Conservation (phyloP, 2,329 filamentous ascomycete species). For the Exophiala phaeomuriformis region DNA sequence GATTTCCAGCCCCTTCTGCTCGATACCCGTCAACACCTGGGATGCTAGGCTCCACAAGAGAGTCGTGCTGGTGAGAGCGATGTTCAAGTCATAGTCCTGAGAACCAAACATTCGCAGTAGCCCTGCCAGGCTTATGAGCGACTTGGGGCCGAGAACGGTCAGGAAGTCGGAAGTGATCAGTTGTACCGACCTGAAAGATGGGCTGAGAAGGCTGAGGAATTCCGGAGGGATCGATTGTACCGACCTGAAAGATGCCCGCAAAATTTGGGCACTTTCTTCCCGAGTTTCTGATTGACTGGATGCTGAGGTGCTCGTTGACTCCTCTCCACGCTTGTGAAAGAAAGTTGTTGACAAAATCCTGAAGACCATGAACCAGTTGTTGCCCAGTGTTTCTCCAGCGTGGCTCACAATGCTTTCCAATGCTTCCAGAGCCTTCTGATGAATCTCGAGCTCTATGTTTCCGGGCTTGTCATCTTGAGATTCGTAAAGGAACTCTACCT, state of each 20-base stretch:
- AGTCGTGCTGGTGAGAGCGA: conserved; percentile 87
- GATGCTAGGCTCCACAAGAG: conserved; percentile 92
- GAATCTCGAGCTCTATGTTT: conserved; percentile 44
- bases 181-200: conserved; percentile 82
- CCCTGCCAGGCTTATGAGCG: conserved; percentile 70
- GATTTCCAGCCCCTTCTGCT: conserved; percentile 8
- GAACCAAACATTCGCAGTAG: conserved; percentile 83
- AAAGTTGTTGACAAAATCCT: conserved; percentile 79
- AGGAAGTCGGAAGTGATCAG: conserved; percentile 94
- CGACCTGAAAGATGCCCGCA: conserved; percentile 80
- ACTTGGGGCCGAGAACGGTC: conserved; percentile 61
- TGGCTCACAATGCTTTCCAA: conserved; percentile 78
- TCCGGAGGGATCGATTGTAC: conserved; percentile 91
- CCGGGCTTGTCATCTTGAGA: not conserved
- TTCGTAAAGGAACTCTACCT: conserved; percentile 14
- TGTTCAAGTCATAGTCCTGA: conserved; percentile 87
- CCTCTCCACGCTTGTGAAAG: conserved; percentile 13
- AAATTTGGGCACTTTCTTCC: conserved; percentile 46
- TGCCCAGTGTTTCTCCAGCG: conserved; percentile 59
- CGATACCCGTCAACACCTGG: conserved; percentile 13
- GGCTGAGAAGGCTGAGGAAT: conserved; percentile 45
- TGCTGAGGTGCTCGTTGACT: conserved; percentile 30
- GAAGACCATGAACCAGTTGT: conserved; percentile 78
- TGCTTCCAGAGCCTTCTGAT: conserved; percentile 70
- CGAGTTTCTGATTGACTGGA: conserved; percentile 7